These are phyloP conservation scores for Pseudozyma tsukubaensis DNA, from an alignment of 1,284 basidiomycete genomes.

Conservation along the genomic window DNA sequence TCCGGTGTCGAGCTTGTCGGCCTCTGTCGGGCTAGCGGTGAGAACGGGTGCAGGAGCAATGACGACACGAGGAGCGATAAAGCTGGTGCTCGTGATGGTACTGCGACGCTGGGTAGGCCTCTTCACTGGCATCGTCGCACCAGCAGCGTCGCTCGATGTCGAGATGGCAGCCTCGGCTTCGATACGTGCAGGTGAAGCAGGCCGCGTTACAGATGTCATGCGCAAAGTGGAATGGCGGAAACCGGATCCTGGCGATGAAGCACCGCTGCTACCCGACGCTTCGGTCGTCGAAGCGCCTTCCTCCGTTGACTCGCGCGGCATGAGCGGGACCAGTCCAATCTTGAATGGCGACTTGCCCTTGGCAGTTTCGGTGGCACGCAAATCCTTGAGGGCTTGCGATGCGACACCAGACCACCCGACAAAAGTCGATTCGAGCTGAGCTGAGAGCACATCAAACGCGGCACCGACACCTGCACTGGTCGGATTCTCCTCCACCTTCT, in stretches of 20 bases:
- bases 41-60: slow-evolving; percentile 10
- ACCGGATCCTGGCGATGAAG: slow-evolving; percentile 23
- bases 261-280: slow-evolving; percentile 17
- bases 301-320: slow-evolving; percentile 31
- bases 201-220: slow-evolving; percentile 41
- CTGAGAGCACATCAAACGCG: slow-evolving; percentile 52
- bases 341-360: slow-evolving; percentile 56
- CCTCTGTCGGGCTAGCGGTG: slow-evolving; percentile 20
- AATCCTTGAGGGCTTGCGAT: slow-evolving; percentile 19
- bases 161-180: background rate
- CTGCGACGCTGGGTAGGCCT: slow-evolving; percentile 36
- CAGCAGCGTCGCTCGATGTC: background rate
- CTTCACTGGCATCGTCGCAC: slow-evolving; percentile 15
- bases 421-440: slow-evolving; percentile 63
- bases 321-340: slow-evolving; percentile 54
- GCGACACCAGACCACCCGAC: slow-evolving; percentile 57
- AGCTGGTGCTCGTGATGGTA: slow-evolving; percentile 37
- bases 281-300: slow-evolving; percentile 30
- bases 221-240: slow-evolving; percentile 18
- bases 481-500: slow-evolving; percentile 63
- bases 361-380: slow-evolving; percentile 49
- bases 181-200: slow-evolving; percentile 19
- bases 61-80: slow-evolving; percentile 18
- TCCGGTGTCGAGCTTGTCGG: background rate
- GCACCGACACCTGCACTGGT: slow-evolving; percentile 63